Conservation (phyloP, 345 rosid species). For the Aurinia saxatilis region DNA sequence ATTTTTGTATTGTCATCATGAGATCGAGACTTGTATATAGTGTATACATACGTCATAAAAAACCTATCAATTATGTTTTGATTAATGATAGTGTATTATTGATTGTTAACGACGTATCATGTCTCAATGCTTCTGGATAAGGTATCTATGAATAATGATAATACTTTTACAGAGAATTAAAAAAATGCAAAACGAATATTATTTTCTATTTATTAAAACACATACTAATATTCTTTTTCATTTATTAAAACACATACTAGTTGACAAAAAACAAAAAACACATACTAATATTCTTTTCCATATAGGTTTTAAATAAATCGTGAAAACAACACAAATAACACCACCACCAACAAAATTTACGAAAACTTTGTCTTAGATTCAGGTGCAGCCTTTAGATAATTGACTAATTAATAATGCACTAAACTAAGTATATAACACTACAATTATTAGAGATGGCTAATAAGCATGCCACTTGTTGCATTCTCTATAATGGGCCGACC, state of each 20-base stretch:
- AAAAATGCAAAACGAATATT: background rate
- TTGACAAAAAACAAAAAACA: no score
- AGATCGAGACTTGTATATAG: slow-evolving; percentile 1
- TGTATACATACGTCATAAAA: background rate
- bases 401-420: background rate
- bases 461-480: slow-evolving; percentile 21
- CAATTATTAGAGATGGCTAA: slow-evolving; percentile 6
- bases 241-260: background rate
- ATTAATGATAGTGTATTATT: background rate
- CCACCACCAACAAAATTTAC: background rate
- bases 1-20: background rate
- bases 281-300: no score
- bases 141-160: background rate
- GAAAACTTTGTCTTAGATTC: background rate
- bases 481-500: slow-evolving; percentile 1
- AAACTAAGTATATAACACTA: background rate
- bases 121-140: background rate
- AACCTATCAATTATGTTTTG: slow-evolving; percentile 1
- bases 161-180: background rate
- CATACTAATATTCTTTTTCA: background rate
- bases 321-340: slow-evolving; percentile 11
- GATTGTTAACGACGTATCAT: background rate
- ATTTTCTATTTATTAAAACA: background rate
- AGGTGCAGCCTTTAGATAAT: no score
- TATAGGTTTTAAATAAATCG: background rate